Evolutionary conservation across 768 basidiomycete genomes (phyloP).

Genomic region (Lactarius akahatsu): DNA sequence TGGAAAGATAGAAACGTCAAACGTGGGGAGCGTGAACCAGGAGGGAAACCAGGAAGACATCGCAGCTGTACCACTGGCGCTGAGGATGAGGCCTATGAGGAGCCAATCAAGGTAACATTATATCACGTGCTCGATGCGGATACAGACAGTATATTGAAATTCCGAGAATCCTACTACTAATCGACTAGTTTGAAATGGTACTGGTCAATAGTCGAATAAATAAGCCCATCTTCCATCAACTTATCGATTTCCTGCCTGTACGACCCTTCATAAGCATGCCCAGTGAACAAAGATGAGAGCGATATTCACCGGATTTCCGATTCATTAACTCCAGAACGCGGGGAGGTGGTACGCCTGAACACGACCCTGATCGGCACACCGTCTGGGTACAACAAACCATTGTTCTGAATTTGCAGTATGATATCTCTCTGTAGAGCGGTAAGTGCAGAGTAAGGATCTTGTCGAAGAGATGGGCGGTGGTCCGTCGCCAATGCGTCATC

Average conservation of each 20-base stretch:
- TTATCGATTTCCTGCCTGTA: conserved; percentile 31
- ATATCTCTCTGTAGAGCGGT: conserved; percentile 25
- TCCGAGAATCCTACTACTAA: not conserved
- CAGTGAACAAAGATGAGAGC: not conserved
- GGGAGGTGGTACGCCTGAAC: not conserved
- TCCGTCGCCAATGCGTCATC: not conserved
- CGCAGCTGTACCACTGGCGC: not conserved
- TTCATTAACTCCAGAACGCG: conserved; percentile 6
- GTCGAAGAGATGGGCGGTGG: conserved; percentile 7
- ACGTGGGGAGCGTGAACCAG: conserved; percentile 53
- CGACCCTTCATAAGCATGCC: not conserved
- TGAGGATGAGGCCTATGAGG: no score
- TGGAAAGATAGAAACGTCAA: conserved; percentile 66
- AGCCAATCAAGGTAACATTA: not conserved
- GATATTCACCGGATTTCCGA: conserved; percentile 16
- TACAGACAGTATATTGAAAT: not conserved
- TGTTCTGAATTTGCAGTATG: conserved; percentile 27
- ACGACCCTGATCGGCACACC: conserved; percentile 22
- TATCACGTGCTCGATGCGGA: not conserved
- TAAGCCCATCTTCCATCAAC: conserved; percentile 27
- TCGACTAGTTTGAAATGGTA: conserved; percentile 23
- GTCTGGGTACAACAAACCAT: conserved; percentile 10
- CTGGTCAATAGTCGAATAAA: conserved; percentile 25
- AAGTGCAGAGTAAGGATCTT: conserved; percentile 29
- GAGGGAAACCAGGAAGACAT: conserved; percentile 45